phyloP scores from a whole-genome alignment of 345 rosid genomes.

The Eucalyptus curtisii region DNA sequence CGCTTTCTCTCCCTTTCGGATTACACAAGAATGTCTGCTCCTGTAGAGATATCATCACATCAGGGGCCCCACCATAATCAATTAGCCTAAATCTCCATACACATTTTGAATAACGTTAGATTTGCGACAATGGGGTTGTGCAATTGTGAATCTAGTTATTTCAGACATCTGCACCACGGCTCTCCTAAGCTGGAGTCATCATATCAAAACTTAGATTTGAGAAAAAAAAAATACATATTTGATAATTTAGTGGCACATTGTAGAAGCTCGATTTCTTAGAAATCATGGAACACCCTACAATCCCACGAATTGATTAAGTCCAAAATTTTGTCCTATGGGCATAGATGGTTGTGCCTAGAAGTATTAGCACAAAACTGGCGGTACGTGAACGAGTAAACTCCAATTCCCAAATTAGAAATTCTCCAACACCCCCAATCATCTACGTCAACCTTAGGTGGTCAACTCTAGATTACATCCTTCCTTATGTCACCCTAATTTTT shows the following conservation, averaged over 20 bases:
- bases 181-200: not conserved
- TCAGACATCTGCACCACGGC: not conserved
- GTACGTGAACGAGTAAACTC: not conserved
- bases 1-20: not conserved
- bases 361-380: not conserved
- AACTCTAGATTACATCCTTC: not conserved
- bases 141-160: not conserved
- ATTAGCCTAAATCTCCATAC: not conserved
- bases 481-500: not conserved
- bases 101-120: not conserved
- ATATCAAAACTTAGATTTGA: not conserved
- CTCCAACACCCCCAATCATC: not conserved
- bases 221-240: not conserved
- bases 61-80: not conserved
- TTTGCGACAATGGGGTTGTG: not conserved
- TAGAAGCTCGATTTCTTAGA: not conserved
- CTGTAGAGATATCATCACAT: not conserved
- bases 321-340: not conserved
- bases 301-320: not conserved
- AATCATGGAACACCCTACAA: not conserved
- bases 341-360: not conserved
- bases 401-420: not conserved
- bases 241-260: not conserved
- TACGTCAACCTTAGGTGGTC: not conserved
- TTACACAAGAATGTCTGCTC: conserved; percentile 6